phyloP scores from a whole-genome alignment of 345 rosid genomes.

The Cardamine resedifolia region DNA sequence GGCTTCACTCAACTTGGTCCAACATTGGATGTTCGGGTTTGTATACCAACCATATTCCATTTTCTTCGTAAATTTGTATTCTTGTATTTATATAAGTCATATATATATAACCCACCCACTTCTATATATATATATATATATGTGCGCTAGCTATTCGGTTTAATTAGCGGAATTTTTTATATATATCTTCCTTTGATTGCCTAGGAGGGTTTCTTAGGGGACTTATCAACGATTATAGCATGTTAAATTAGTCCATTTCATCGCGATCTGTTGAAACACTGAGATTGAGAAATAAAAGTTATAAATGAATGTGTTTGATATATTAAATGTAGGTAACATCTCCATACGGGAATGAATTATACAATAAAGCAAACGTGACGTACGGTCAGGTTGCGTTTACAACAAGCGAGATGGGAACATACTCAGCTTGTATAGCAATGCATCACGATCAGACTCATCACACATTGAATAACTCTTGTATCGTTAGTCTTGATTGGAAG shows the following conservation, averaged over 20 bases:
- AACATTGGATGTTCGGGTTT: constrained; percentile 29
- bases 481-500: constrained; percentile 34
- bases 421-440: constrained; percentile 54
- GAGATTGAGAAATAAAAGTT: not conserved
- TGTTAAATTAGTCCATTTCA: not conserved
- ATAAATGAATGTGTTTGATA: not conserved
- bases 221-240: not conserved
- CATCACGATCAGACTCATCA: constrained; percentile 34
- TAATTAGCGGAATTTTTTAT: no score
- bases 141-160: not conserved
- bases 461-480: constrained; percentile 6
- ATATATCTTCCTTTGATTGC: not conserved
- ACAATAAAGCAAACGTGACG: constrained; percentile 59
- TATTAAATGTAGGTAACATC: constrained; percentile 63
- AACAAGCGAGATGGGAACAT: constrained; percentile 67
- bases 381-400: constrained; percentile 77
- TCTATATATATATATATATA: not conserved
- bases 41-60: constrained; percentile 15
- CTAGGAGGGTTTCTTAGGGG: not conserved
- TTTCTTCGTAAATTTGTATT: not conserved
- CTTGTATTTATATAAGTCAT: not conserved
- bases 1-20: constrained; percentile 28
- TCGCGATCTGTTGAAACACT: not conserved
- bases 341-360: constrained; percentile 70
- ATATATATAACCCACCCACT: not conserved